Evolutionary conservation across 306 rosid genomes (phyloP).

Genomic region (Argentina anserina): DNA sequence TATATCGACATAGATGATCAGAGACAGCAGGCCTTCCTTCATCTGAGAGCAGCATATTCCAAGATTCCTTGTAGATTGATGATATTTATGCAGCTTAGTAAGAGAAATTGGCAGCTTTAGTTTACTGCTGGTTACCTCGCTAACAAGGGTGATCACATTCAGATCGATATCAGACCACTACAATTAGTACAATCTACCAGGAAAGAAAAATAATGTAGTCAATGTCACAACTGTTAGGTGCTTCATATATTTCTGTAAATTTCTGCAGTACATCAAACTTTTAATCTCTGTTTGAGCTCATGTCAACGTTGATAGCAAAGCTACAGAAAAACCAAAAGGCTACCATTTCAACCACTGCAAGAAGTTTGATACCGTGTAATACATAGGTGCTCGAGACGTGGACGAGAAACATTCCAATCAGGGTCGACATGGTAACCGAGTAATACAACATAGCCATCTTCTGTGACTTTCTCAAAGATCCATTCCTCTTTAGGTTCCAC

Average conservation of each 20-base stretch:
- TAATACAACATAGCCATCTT: neutral
- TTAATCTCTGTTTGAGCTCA: neutral
- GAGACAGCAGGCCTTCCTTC: too few relatives aligned
- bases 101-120: neutral
- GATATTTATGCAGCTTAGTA: too few relatives aligned
- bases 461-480: neutral
- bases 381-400: neutral
- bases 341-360: neutral
- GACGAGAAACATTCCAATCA: neutral
- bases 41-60: too few relatives aligned
- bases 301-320: neutral
- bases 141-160: neutral
- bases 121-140: neutral
- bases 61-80: too few relatives aligned
- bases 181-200: neutral
- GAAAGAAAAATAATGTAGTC: neutral
- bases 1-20: too few relatives aligned
- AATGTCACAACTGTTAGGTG: neutral
- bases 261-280: neutral
- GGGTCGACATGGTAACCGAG: neutral
- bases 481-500: neutral
- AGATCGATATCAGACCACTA: neutral
- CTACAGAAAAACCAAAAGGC: neutral
- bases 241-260: neutral
- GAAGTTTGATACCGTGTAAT: neutral